These are phyloP conservation scores for Xylaria sp. DNA, from an alignment of 2,329 filamentous ascomycete genomes.

Conservation along the genomic window DNA sequence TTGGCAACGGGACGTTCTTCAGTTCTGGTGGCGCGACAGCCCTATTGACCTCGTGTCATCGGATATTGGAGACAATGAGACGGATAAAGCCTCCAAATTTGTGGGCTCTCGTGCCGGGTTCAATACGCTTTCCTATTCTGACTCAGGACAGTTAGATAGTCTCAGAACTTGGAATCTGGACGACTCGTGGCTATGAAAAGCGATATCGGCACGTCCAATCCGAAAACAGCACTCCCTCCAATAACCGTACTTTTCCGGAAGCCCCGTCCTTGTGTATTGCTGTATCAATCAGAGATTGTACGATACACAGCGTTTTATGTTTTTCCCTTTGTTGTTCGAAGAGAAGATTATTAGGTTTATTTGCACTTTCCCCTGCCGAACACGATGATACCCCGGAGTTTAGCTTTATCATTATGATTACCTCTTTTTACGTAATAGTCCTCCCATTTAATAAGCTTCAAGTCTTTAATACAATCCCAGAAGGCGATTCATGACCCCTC, in stretches of 20 bases:
- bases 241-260: background rate
- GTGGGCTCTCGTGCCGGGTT: constrained; percentile 26
- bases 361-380: background rate
- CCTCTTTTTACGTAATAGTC: constrained; percentile 4
- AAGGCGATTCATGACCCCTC: background rate
- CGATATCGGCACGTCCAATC: background rate
- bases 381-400: constrained; percentile 24
- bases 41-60: constrained; percentile 41
- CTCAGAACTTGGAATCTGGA: constrained; percentile 41
- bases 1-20: constrained; percentile 58
- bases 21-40: constrained; percentile 55
- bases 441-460: background rate
- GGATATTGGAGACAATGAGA: constrained; percentile 37
- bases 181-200: constrained; percentile 37
- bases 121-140: constrained; percentile 39
- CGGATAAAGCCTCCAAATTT: constrained; percentile 39
- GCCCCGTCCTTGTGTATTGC: background rate
- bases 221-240: background rate
- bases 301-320: constrained; percentile 5
- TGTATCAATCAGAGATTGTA: constrained; percentile 1
- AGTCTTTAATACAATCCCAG: background rate
- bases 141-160: constrained; percentile 41
- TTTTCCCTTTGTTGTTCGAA: constrained; percentile 8
- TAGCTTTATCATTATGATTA: constrained; percentile 3
- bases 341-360: background rate